phyloP scores from a whole-genome alignment of 1,284 basidiomycete genomes.

The Austroboletus olivaceoglutinosus region DNA sequence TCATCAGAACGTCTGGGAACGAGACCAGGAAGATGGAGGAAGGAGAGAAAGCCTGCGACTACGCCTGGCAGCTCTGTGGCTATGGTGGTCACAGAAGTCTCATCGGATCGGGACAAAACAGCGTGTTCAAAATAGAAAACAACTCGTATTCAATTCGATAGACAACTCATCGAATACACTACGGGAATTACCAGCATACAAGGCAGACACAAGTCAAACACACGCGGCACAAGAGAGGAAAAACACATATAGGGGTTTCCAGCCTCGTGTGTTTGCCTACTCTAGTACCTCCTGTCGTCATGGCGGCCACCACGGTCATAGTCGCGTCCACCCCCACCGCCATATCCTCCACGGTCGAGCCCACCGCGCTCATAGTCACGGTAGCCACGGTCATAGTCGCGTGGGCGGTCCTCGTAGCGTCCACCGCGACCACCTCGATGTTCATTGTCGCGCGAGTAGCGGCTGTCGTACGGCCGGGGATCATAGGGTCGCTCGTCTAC shows the following conservation, averaged over 20 bases:
- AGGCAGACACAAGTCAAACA: not conserved
- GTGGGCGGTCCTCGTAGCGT: slow-evolving; percentile 32
- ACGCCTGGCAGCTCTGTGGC: no score
- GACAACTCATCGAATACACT: slow-evolving; percentile 23
- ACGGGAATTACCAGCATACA: slow-evolving; percentile 13
- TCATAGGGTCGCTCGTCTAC: slow-evolving; percentile 75
- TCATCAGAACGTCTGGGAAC: no score
- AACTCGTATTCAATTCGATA: slow-evolving; percentile 19
- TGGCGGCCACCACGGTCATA: slow-evolving; percentile 37
- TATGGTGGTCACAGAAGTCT: no score
- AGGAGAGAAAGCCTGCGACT: no score
- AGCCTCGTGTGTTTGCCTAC: not conserved
- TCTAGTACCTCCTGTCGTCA: slow-evolving; percentile 41
- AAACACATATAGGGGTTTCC: slow-evolving; percentile 1
- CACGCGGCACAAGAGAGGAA: not conserved
- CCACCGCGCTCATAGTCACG: slow-evolving; percentile 39
- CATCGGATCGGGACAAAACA: no score
- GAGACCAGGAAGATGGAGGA: no score
- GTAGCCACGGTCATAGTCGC: slow-evolving; percentile 42
- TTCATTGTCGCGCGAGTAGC: slow-evolving; percentile 67
- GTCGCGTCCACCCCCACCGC: slow-evolving; percentile 31
- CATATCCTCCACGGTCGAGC: slow-evolving; percentile 33
- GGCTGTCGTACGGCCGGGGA: slow-evolving; percentile 76
- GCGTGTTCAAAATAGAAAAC: not conserved
- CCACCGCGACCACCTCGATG: slow-evolving; percentile 45